Conservation (phyloP, 2,329 filamentous ascomycete species). For the Neophaeococcomyces aloes region DNA sequence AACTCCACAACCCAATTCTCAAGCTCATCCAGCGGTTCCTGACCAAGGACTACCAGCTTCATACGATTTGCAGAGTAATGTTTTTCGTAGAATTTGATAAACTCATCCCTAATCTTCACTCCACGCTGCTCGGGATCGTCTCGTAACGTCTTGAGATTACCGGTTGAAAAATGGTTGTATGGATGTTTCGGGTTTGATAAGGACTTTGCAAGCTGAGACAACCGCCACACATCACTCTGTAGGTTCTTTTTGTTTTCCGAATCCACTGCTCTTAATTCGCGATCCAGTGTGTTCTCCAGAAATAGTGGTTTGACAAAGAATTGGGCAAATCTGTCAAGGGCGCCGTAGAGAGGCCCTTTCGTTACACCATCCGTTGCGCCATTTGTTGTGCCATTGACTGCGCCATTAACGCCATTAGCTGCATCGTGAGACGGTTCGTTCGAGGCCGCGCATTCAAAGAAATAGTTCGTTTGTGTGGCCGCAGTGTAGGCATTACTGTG, state of each 20-base stretch:
- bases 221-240: slow-evolving; percentile 77
- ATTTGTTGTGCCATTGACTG: slow-evolving; percentile 9
- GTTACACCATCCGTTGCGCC: slow-evolving; percentile 14
- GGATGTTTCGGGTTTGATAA: slow-evolving; percentile 81
- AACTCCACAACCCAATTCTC: slow-evolving; percentile 76
- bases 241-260: slow-evolving; percentile 98
- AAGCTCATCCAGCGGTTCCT: slow-evolving; percentile 69
- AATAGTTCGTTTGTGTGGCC: slow-evolving; percentile 91
- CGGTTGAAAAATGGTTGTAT: slow-evolving; percentile 84
- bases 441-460: slow-evolving; percentile 85
- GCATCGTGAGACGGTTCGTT: slow-evolving; percentile 37
- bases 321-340: slow-evolving; percentile 81
- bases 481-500: slow-evolving; percentile 93
- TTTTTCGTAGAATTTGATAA: slow-evolving; percentile 80
- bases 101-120: slow-evolving; percentile 77
- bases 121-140: slow-evolving; percentile 67
- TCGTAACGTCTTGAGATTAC: slow-evolving; percentile 76
- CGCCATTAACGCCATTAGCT: slow-evolving; percentile 4
- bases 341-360: slow-evolving; percentile 57
- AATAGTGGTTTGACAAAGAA: slow-evolving; percentile 89
- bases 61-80: slow-evolving; percentile 90
- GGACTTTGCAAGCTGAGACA: slow-evolving; percentile 79
- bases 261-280: slow-evolving; percentile 79
- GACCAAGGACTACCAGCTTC: slow-evolving; percentile 79
- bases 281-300: slow-evolving; percentile 69